Conservation (phyloP, 257 asterid species). For the Pogostemon cablin region DNA sequence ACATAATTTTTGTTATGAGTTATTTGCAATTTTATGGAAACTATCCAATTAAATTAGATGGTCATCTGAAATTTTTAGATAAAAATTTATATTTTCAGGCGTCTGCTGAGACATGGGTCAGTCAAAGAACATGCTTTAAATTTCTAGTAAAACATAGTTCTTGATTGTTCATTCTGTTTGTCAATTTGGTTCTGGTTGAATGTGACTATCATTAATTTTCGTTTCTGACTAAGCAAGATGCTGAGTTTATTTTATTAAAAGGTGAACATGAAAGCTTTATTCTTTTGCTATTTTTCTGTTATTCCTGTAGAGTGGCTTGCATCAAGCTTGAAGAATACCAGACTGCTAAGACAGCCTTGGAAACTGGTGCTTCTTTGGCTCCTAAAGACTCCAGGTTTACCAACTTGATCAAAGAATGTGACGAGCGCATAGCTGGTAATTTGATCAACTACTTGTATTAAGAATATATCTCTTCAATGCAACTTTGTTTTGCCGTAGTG, state of each 20-base stretch:
- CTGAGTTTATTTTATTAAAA: neutral
- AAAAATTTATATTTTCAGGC: neutral
- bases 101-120: neutral
- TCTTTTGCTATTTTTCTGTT: neutral
- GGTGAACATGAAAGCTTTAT: neutral
- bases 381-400: constrained; percentile 68
- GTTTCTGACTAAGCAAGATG: neutral
- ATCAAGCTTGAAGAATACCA: constrained; percentile 88
- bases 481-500: neutral
- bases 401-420: constrained; percentile 72
- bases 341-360: constrained; percentile 81
- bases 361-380: constrained; percentile 71
- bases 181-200: constrained; percentile 2
- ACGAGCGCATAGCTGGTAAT: constrained; percentile 68
- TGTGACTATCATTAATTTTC: neutral
- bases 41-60: neutral
- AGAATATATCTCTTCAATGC: neutral
- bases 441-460: constrained; percentile 2
- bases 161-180: neutral
- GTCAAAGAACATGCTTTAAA: neutral
- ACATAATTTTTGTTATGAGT: neutral
- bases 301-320: constrained; percentile 66
- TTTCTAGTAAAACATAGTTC: neutral
- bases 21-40: neutral
- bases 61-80: neutral